These are phyloP conservation scores for Myochromella boudieri DNA, from an alignment of 768 basidiomycete species.

Conservation along the genomic window DNA sequence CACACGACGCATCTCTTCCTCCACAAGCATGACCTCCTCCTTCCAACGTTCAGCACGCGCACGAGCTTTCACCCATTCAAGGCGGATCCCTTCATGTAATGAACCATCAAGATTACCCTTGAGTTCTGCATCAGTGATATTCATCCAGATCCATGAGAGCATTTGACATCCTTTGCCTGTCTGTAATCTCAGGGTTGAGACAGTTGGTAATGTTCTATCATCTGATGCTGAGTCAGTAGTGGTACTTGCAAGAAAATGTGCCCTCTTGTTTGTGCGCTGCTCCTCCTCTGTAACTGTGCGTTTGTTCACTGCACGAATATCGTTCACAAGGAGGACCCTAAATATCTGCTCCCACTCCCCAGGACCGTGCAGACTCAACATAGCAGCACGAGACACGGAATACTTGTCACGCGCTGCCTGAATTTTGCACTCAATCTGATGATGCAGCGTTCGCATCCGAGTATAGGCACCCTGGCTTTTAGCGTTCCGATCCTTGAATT, in stretches of 20 bases:
- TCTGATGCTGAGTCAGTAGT: slow-evolving; percentile 1
- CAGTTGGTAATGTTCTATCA: slow-evolving; percentile 1
- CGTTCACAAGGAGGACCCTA: slow-evolving; percentile 7
- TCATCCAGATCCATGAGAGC: slow-evolving; percentile 20
- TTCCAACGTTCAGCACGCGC: slow-evolving; percentile 22
- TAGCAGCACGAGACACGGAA: slow-evolving; percentile 1
- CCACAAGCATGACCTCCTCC: slow-evolving; percentile 22
- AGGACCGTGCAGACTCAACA: slow-evolving; percentile 7
- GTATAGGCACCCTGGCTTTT: slow-evolving; percentile 18
- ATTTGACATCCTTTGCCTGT: slow-evolving; percentile 10
- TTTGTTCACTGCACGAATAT: slow-evolving; percentile 1
- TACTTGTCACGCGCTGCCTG: slow-evolving; percentile 2
- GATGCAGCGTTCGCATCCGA: slow-evolving; percentile 8
- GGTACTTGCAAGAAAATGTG: slow-evolving; percentile 8
- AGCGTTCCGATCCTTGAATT: slow-evolving; percentile 17
- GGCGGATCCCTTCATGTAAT: no score
- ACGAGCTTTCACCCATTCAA: slow-evolving; percentile 25
- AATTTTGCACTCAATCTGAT: no score
- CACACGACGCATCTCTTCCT: slow-evolving; percentile 28
- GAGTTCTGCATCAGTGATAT: background rate
- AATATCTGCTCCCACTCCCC: slow-evolving; percentile 13
- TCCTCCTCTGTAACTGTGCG: slow-evolving; percentile 17
- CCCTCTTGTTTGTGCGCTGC: slow-evolving; percentile 11
- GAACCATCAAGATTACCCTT: background rate
- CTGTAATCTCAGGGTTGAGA: slow-evolving; percentile 6